Percentiles rank a stretch among this genome's conserved stretches.
Conservation (phyloP, 2,329 filamentous ascomycete genomes). For the Bertia moriformis region DNA sequence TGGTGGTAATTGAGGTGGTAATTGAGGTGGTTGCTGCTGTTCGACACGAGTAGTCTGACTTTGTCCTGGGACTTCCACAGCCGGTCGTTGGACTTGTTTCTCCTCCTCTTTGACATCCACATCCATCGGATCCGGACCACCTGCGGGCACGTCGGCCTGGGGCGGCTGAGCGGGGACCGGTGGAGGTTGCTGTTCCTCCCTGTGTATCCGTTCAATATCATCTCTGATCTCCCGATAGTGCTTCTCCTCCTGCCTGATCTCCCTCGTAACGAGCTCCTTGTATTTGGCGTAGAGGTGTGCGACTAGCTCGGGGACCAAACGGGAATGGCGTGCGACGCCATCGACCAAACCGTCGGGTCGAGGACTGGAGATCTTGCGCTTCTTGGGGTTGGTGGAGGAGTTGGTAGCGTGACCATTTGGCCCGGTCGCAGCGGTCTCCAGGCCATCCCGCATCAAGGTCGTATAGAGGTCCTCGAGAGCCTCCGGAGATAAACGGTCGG, state of each 20-base stretch:
- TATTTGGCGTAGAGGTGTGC: constrained; percentile 65
- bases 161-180: not conserved
- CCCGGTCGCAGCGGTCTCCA: constrained; percentile 24
- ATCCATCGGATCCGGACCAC: not conserved
- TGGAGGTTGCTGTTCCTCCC: not conserved
- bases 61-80: not conserved
- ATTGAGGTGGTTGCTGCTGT: no score
- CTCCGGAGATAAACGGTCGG: constrained; percentile 59
- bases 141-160: not conserved
- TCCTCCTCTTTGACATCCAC: constrained; percentile 1
- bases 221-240: constrained; percentile 45
- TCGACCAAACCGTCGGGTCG: constrained; percentile 51
- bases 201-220: constrained; percentile 32
- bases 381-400: constrained; percentile 44
- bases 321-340: constrained; percentile 41
- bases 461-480: constrained; percentile 68
- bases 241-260: constrained; percentile 63
- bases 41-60: no score
- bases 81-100: no score
- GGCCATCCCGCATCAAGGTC: constrained; percentile 60
- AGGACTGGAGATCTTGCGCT: constrained; percentile 60
- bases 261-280: constrained; percentile 49
- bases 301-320: constrained; percentile 57
- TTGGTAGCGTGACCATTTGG: constrained; percentile 18
- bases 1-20: no score